Evolutionary conservation across 331 rosid genomes (phyloP).

Genomic region (Acacia pycnantha): DNA sequence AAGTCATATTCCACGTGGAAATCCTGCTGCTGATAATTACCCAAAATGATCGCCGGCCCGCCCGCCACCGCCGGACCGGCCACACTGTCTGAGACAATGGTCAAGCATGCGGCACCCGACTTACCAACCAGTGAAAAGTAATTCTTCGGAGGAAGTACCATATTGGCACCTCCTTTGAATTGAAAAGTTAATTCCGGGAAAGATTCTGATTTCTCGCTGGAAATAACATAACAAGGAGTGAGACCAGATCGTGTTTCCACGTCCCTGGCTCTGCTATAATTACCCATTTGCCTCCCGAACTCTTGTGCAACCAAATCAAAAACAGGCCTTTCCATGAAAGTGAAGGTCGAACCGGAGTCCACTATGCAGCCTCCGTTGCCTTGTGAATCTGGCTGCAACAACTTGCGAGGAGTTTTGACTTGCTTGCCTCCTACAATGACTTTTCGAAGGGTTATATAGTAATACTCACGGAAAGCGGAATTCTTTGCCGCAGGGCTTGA

Average conservation of each 20-base stretch:
- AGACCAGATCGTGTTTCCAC: slow-evolving; percentile 59
- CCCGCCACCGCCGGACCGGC: slow-evolving; percentile 21
- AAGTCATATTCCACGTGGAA: slow-evolving; percentile 65
- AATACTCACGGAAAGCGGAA: slow-evolving; percentile 45
- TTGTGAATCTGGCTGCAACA: slow-evolving; percentile 44
- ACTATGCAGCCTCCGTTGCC: slow-evolving; percentile 71
- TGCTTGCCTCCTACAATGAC: slow-evolving; percentile 50
- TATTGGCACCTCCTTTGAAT: slow-evolving; percentile 75
- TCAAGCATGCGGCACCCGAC: slow-evolving; percentile 56
- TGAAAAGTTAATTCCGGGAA: slow-evolving; percentile 62
- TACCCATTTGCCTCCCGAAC: slow-evolving; percentile 53
- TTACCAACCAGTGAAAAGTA: slow-evolving; percentile 48
- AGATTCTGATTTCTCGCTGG: slow-evolving; percentile 6
- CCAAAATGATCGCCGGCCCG: slow-evolving; percentile 75
- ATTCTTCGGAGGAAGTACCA: slow-evolving; percentile 48
- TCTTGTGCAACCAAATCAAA: slow-evolving; percentile 51
- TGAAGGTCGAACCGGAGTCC: slow-evolving; percentile 80
- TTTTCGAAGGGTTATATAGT: slow-evolving; percentile 49
- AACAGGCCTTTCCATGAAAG: slow-evolving; percentile 68
- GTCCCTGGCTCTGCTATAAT: slow-evolving; percentile 49
- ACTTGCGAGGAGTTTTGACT: slow-evolving; percentile 52
- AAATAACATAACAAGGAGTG: slow-evolving; percentile 55
- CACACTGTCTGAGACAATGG: slow-evolving; percentile 45
- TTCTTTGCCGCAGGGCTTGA: slow-evolving; percentile 41
- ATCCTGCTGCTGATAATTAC: slow-evolving; percentile 74